Percentiles rank a stretch among this genome's conserved stretches.
Evolutionary conservation across 352 stramenopile genomes (phyloP).

Genomic region (Globisporangium middletonii): DNA sequence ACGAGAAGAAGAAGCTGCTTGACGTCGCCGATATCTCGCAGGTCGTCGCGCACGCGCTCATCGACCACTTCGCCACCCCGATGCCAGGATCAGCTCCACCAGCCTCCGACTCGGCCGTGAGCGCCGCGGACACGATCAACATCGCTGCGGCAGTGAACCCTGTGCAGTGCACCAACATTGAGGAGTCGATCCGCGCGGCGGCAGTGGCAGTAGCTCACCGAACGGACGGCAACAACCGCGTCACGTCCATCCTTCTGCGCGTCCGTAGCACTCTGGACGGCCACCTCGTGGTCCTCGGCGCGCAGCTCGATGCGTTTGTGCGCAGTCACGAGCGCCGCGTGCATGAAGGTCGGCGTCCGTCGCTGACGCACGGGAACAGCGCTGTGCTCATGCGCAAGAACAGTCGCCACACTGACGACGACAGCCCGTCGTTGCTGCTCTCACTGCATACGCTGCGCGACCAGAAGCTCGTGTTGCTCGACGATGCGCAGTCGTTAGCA

Average conservation of each 20-base stretch:
- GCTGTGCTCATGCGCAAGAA: conserved; percentile 3
- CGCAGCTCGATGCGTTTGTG: conserved; percentile 12
- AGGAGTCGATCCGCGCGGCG: conserved; percentile 7
- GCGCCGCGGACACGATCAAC: not conserved
- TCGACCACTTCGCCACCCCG: conserved; percentile 15
- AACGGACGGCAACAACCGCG: not conserved
- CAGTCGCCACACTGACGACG: not conserved
- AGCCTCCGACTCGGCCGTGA: too few relatives aligned
- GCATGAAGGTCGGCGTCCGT: not conserved
- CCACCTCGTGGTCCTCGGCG: conserved; percentile 11
- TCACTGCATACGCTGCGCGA: conserved; percentile 10
- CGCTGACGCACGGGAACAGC: not conserved
- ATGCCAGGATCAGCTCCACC: not conserved
- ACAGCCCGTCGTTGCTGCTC: not conserved
- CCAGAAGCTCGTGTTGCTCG: conserved; percentile 6
- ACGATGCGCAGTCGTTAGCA: not conserved
- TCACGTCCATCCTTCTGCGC: conserved; percentile 5
- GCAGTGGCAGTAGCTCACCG: conserved; percentile 1
- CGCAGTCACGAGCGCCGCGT: conserved; percentile 6
- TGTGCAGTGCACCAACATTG: conserved; percentile 8
- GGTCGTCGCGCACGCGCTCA: conserved; percentile 10
- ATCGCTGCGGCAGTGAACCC: conserved; percentile 5
- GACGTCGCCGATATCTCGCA: conserved; percentile 16
- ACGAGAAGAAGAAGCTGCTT: conserved; percentile 18
- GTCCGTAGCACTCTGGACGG: conserved; percentile 9